Base-by-base conservation (phyloP, 2,329 filamentous ascomycete genomes). In the Blumeria hordei region DNA sequence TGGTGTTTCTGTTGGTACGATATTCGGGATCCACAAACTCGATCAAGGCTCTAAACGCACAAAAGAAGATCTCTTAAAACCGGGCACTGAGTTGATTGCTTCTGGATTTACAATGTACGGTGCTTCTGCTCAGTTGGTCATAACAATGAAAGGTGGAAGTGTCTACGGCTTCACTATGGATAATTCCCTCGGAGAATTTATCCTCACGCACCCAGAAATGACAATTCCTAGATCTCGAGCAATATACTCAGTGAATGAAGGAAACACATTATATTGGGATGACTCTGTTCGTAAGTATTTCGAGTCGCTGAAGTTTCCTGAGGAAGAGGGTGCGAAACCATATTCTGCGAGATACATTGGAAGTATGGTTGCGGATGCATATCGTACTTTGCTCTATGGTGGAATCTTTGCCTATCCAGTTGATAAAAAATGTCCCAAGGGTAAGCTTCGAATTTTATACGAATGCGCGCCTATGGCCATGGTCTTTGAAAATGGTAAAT, bases 61-160 rank as follows among this genome's bases (percentile, higher is more conserved):
- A 57, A 82, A 84, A 62, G 87, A 93, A 65, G 88, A 96, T 67
- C 77, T 98, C 58, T 77, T 96, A 57, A 81, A 81, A 69, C 85
- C 92, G 0, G 92, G 92, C 56, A 90, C 85, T 1, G 88, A 95
- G 70, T 78, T 96, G 61, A 78, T 96, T 18, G 90, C 92, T 37
- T 82, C 86, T 21, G 92, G 92, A n/a, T 98, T 98, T 76, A 98
- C 92, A 70, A 98, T 98, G 92, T 98, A 98, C 71, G 92, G 92
- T 66, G 92, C 92, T 62, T 95, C 88, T 3, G 81, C 92, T 3
- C 90, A 96, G 72, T 76, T 98, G 49, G 92, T 98, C 64, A 84
- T 98, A 66, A 98, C 92, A 62, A 95, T 96, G 88, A 85, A 83
- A 70, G 86, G 81, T 61, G 85, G 88, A 60, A 77, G 72, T 58